Conservation (phyloP, 805 yeast species). For the Sugiyamaella boreocaroliniensis region DNA sequence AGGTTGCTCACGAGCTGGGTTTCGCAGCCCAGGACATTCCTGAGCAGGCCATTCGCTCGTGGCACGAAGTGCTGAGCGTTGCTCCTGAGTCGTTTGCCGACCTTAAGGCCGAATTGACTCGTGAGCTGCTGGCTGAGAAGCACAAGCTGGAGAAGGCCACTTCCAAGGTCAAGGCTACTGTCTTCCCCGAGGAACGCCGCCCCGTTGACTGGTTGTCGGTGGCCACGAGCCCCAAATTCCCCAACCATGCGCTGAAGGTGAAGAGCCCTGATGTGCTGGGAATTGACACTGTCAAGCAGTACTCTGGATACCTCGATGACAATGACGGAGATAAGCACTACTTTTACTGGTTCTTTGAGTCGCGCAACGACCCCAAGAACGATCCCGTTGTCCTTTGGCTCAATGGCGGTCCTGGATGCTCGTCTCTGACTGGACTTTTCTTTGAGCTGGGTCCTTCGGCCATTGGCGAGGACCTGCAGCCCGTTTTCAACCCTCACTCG, state of each 20-base stretch:
- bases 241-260: conserved; percentile 52
- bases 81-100: conserved; percentile 25
- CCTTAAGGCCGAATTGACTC: conserved; percentile 20
- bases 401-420: conserved; percentile 98
- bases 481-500: conserved; percentile 76
- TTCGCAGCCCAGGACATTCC: conserved; percentile 25
- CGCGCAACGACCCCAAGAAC: conserved; percentile 70
- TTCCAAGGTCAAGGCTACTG: conserved; percentile 1
- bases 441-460: conserved; percentile 91
- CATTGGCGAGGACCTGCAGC: conserved; percentile 58
- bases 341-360: conserved; percentile 88
- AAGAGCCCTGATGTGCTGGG: conserved; percentile 63
- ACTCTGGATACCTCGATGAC: conserved; percentile 68
- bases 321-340: conserved; percentile 85
- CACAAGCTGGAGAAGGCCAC: neutral
- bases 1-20: conserved; percentile 12
- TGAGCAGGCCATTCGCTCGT: conserved; percentile 24
- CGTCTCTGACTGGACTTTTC: conserved; percentile 83
- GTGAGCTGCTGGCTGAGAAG: conserved; percentile 10
- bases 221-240: conserved; percentile 44
- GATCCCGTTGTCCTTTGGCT: conserved; percentile 88
- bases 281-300: conserved; percentile 73
- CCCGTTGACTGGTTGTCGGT: conserved; percentile 20
- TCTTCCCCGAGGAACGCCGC: neutral
- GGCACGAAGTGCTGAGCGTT: conserved; percentile 27